Percentiles rank a stretch among this genome's conserved stretches.
phyloP scores from a whole-genome alignment of 2,329 filamentous ascomycete genomes.

The Aspergillus persii region DNA sequence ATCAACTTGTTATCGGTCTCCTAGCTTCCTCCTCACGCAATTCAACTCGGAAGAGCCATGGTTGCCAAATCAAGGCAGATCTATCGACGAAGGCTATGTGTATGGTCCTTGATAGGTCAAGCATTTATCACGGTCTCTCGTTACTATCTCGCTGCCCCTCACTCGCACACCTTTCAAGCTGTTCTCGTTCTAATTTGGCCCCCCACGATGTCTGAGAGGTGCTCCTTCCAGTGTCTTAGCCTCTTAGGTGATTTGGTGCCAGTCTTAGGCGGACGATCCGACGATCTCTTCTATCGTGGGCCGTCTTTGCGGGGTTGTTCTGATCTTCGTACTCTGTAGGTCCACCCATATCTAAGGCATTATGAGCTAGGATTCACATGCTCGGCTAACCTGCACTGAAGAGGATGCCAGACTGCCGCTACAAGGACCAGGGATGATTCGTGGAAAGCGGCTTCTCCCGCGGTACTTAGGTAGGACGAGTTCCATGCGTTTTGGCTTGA shows the following conservation, averaged over 20 bases:
- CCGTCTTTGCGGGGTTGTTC: constrained; percentile 14
- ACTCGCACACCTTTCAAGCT: constrained; percentile 5
- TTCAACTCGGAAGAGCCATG: neutral
- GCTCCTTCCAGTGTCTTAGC: constrained; percentile 5
- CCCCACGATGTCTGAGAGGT: neutral
- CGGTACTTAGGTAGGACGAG: neutral
- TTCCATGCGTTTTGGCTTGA: neutral
- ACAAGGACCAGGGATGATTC: neutral
- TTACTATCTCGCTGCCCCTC: constrained; percentile 7
- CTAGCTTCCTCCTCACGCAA: too few relatives aligned
- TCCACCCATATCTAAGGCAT: neutral
- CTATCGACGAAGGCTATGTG: constrained; percentile 7
- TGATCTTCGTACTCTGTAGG: neutral
- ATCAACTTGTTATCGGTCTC: too few relatives aligned
- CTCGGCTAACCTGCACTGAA: constrained; percentile 22
- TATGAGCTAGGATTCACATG: constrained; percentile 21
- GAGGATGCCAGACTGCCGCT: neutral
- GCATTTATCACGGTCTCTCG: neutral
- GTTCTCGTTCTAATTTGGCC: constrained; percentile 4
- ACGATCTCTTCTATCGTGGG: constrained; percentile 14
- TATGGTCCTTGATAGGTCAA: constrained; percentile 3
- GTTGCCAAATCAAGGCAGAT: neutral
- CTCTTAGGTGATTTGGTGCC: constrained; percentile 2
- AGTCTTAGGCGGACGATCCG: constrained; percentile 15
- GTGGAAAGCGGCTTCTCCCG: neutral